Evolutionary conservation across 2,329 filamentous ascomycete genomes (phyloP).

Genomic region (Magnaporthiopsis poae): DNA sequence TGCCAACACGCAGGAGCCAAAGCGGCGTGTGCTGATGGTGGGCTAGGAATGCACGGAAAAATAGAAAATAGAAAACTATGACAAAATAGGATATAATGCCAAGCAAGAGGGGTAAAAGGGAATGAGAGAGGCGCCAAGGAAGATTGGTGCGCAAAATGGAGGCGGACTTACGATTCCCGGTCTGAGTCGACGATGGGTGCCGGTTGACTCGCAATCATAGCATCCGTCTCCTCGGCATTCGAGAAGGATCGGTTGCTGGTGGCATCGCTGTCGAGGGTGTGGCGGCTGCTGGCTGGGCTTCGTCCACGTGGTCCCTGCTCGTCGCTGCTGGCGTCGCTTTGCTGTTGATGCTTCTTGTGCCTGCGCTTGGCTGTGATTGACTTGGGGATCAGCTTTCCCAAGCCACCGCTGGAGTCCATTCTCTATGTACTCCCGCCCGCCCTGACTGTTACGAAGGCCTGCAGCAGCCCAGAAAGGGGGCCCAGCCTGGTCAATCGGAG

Average conservation of each 20-base stretch:
- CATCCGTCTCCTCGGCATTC: conserved; percentile 15
- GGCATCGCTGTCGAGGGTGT: conserved; percentile 27
- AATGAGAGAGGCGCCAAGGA: not conserved
- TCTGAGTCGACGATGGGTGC: conserved; percentile 28
- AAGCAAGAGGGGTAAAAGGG: not conserved
- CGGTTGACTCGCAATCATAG: not conserved
- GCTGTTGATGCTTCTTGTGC: conserved; percentile 36
- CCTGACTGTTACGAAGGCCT: not conserved
- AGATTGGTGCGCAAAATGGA: not conserved
- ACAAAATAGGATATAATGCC: not conserved
- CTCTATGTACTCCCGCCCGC: not conserved
- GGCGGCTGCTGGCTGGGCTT: conserved; percentile 26
- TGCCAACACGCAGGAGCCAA: not conserved
- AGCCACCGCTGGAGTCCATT: conserved; percentile 16
- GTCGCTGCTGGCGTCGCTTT: conserved; percentile 24
- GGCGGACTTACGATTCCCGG: conserved; percentile 19
- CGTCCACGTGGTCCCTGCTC: conserved; percentile 20
- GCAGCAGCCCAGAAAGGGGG: not conserved
- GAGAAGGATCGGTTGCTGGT: conserved; percentile 17
- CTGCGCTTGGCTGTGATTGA: conserved; percentile 39
- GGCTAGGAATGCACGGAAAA: not conserved
- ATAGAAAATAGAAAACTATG: not conserved
- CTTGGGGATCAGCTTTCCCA: conserved; percentile 45
- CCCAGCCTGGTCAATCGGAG: not conserved
- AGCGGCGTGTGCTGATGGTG: not conserved